Conservation (phyloP, 352 stramenopile species). For the Phytopythium helicoides region DNA sequence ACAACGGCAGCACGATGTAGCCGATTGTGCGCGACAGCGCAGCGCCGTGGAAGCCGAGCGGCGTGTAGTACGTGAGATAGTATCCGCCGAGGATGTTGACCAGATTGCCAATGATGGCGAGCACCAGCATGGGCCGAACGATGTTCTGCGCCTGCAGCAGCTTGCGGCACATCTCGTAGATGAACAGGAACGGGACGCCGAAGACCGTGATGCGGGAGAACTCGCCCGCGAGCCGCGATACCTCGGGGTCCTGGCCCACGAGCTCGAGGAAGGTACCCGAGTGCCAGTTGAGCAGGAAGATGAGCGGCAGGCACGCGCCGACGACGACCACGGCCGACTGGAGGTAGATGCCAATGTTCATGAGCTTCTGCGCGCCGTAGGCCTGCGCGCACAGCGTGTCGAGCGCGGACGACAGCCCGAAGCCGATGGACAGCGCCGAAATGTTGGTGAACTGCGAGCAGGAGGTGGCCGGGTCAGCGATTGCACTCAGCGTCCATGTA, state of each 20-base stretch:
- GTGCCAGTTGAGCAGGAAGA: constrained; percentile 68
- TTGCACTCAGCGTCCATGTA: not conserved
- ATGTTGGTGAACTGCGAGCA: constrained; percentile 64
- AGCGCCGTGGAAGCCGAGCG: constrained; percentile 69
- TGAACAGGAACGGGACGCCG: constrained; percentile 72
- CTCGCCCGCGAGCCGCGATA: constrained; percentile 48
- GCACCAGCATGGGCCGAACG: constrained; percentile 53
- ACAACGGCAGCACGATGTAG: constrained; percentile 50
- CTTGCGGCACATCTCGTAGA: constrained; percentile 77
- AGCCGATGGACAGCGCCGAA: constrained; percentile 63
- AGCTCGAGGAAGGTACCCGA: constrained; percentile 45
- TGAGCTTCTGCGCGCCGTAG: constrained; percentile 50
- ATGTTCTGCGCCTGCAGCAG: constrained; percentile 75
- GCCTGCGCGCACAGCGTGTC: constrained; percentile 82
- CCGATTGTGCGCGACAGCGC: constrained; percentile 59
- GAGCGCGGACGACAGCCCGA: constrained; percentile 68
- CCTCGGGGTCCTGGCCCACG: constrained; percentile 51
- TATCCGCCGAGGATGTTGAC: constrained; percentile 71
- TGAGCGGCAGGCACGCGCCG: constrained; percentile 35
- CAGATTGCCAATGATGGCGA: constrained; percentile 48
- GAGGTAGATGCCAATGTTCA: constrained; percentile 78
- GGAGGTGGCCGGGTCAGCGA: not conserved
- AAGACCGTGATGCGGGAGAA: constrained; percentile 63
- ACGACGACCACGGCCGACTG: constrained; percentile 63
- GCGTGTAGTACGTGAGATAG: constrained; percentile 66